Evolutionary conservation across 2,329 filamentous ascomycete species (phyloP).

Genomic region (Diaporthe aspalathi): DNA sequence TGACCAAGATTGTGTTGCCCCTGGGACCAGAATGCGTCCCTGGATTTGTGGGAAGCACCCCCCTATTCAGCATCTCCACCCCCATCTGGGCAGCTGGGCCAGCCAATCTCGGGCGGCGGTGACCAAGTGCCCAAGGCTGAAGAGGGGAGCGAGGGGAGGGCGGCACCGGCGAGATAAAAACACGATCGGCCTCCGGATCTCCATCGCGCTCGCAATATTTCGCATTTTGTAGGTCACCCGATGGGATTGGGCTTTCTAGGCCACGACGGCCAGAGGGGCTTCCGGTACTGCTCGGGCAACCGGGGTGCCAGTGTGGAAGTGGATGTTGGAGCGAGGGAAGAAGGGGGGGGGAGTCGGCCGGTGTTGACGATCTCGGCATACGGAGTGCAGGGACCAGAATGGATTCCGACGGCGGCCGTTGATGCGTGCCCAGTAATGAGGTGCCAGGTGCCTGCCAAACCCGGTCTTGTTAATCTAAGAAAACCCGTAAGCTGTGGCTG

Average conservation of each 20-base stretch:
- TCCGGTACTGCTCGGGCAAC: slow-evolving; percentile 7
- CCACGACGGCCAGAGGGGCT: not conserved
- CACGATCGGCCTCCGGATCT: slow-evolving; percentile 32
- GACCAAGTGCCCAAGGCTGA: slow-evolving; percentile 23
- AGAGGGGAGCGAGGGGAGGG: not conserved
- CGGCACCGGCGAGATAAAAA: slow-evolving; percentile 33
- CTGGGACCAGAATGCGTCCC: slow-evolving; percentile 31
- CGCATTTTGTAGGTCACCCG: slow-evolving; percentile 18
- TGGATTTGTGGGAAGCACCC: slow-evolving; percentile 34
- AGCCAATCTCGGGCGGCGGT: slow-evolving; percentile 24
- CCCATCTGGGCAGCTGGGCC: slow-evolving; percentile 4
- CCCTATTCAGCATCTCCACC: slow-evolving; percentile 32
- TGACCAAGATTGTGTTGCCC: slow-evolving; percentile 30
- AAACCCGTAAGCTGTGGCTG: slow-evolving; percentile 24
- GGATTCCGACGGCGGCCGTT: slow-evolving; percentile 16
- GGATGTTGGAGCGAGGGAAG: not conserved
- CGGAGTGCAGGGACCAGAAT: slow-evolving; percentile 26
- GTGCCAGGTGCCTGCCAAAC: slow-evolving; percentile 12
- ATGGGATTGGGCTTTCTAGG: not conserved
- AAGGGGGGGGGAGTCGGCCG: slow-evolving; percentile 19
- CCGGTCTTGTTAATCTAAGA: slow-evolving; percentile 23
- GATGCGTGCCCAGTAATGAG: slow-evolving; percentile 1
- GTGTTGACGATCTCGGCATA: slow-evolving; percentile 21
- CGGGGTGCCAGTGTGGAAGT: not conserved
- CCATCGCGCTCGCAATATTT: slow-evolving; percentile 25